Conservation (phyloP, 768 basidiomycete genomes). For the Steccherinum ochraceum region DNA sequence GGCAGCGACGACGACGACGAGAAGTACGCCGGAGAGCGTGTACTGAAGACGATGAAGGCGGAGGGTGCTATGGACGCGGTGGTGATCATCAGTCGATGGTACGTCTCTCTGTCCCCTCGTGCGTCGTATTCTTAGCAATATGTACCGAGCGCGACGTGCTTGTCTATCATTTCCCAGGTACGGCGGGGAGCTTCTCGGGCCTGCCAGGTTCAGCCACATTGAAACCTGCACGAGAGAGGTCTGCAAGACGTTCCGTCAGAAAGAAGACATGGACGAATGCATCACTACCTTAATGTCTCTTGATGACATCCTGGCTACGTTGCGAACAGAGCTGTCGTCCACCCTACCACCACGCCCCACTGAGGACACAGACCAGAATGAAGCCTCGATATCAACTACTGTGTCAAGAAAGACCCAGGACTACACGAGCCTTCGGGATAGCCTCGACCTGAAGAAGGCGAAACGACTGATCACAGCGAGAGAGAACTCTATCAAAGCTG, state of each 20-base stretch:
- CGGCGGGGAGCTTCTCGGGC: conserved; percentile 76
- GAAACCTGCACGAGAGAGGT: conserved; percentile 72
- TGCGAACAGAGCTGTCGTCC: conserved; percentile 44
- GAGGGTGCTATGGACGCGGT: conserved; percentile 71
- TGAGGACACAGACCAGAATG: no score
- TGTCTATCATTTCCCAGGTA: conserved; percentile 45
- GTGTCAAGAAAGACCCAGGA: conserved; percentile 22
- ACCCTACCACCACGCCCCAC: background rate
- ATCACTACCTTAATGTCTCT: conserved; percentile 50
- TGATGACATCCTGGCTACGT: conserved; percentile 52
- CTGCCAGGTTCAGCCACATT: conserved; percentile 69
- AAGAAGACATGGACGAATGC: conserved; percentile 63
- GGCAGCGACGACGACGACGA: conserved; percentile 77
- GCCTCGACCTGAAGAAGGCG: conserved; percentile 52
- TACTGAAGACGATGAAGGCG: conserved; percentile 64
- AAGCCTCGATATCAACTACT: conserved; percentile 3
- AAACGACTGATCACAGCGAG: conserved; percentile 63
- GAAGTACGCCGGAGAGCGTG: conserved; percentile 57
- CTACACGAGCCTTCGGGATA: conserved; percentile 37
- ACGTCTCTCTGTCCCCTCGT: conserved; percentile 15
- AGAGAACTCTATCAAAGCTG: conserved; percentile 59
- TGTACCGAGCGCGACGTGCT: no score
- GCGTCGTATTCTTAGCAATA: background rate
- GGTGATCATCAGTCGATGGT: conserved; percentile 79
- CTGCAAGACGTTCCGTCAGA: conserved; percentile 57